These are phyloP conservation scores for Venturia oleaginea DNA, from an alignment of 2,329 filamentous ascomycete species.

Conservation along the genomic window DNA sequence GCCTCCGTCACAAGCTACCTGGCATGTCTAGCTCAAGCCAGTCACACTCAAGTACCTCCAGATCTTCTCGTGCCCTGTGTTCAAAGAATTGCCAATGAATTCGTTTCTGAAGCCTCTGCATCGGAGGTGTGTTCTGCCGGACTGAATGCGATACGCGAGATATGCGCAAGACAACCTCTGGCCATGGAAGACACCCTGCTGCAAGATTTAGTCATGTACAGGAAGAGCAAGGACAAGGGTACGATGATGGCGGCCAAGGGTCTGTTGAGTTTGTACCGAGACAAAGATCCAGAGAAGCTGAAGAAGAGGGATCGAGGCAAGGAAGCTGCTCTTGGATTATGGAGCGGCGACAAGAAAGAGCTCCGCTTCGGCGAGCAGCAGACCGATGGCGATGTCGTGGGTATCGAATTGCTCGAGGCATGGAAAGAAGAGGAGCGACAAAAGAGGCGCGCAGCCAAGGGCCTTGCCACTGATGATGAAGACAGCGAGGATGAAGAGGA, in stretches of 20 bases:
- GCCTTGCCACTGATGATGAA: conserved; percentile 51
- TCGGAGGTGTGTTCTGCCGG: conserved; percentile 86
- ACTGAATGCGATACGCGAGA: conserved; percentile 88
- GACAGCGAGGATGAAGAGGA: conserved; percentile 53
- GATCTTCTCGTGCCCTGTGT: conserved; percentile 85
- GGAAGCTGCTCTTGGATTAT: conserved; percentile 75
- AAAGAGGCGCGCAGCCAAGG: conserved; percentile 61
- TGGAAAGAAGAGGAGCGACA: conserved; percentile 88
- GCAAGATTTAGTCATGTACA: conserved; percentile 91
- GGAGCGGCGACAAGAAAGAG: conserved; percentile 64
- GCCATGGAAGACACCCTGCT: conserved; percentile 94
- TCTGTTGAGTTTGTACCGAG: conserved; percentile 79
- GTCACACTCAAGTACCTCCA: conserved; percentile 83
- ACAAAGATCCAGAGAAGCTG: conserved; percentile 81
- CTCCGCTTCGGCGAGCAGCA: conserved; percentile 76
- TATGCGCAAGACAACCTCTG: conserved; percentile 86
- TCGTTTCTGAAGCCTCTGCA: conserved; percentile 89
- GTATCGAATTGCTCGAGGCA: conserved; percentile 79
- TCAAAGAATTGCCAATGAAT: conserved; percentile 95
- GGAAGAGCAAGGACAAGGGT: conserved; percentile 96
- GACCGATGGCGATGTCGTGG: conserved; percentile 76
- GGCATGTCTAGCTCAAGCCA: conserved; percentile 83
- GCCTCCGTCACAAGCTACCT: conserved; percentile 87
- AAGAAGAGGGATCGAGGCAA: conserved; percentile 87
- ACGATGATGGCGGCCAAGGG: conserved; percentile 98